Evolutionary conservation across 768 basidiomycete genomes (phyloP), one percentile per base, ranked within the genome.

Genomic region (Kwoniella botswanensis): DNA sequence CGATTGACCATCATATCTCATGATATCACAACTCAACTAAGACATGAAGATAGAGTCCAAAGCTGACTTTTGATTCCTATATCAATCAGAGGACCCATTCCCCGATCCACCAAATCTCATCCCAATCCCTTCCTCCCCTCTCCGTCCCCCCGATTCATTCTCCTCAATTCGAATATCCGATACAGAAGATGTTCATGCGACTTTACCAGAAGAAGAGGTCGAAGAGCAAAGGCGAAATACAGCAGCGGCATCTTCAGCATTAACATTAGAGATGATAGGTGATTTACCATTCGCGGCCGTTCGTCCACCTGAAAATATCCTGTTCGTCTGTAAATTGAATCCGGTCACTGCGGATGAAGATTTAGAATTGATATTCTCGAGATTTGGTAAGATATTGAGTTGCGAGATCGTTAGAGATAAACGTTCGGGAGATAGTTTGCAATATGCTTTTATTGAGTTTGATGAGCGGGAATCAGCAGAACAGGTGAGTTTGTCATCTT

Each of bases 401-500:
- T 98, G 96, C 85, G 96, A 98, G 83, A 93, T 99, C 63, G 96
- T 98, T 72, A 86, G 94, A 46, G 97, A 98, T 83, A 95, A 96
- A 82, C 91, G 89, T 83, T 95, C 94, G 10, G 95, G 97, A 0
- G 97, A 99, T 83, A 94, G 92, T 35, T 84, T 99, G 71, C 97
- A 98, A 82, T 99, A 98, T 81, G 97, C 97, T 10, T 98, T 99
- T 79, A 94, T 99, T 75, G 97, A 99, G 84, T 99, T 98, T 85
- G 94, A 95, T 80, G 93, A 92, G 82, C 85, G 90, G 54, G 94
- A 93, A 72, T 92, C 94, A 46, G 94, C 96, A 9, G 96, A 99
- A 84, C 91, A 94, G 89, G 93, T 93, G 73, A 70, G 88, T 77
- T 21, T 3, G 22, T 17, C 58, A n/a, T 26, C 56, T 26, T 55